These are phyloP conservation scores for Mycena floridula DNA, from an alignment of 768 basidiomycete genomes.

Conservation along the genomic window DNA sequence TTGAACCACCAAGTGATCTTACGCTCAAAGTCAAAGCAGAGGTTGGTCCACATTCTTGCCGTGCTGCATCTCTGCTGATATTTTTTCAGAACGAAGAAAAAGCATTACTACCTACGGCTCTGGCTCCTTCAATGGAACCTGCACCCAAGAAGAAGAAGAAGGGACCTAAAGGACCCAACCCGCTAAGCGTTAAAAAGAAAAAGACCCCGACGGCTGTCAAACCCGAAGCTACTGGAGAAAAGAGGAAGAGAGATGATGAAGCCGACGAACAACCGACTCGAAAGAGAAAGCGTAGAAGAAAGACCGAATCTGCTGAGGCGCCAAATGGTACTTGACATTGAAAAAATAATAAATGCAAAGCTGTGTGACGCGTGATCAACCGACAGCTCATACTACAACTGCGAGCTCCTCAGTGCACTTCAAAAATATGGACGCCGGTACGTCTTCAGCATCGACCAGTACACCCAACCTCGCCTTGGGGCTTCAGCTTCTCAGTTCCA, in stretches of 20 bases:
- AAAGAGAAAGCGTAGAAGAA: not conserved
- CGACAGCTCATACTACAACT: too few relatives aligned
- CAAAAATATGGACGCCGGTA: too few relatives aligned
- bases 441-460: too few relatives aligned
- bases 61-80: not conserved
- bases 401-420: too few relatives aligned
- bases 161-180: constrained; percentile 85
- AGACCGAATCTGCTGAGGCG: not conserved
- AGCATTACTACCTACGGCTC: constrained; percentile 41
- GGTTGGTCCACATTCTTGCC: constrained; percentile 27
- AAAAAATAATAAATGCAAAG: too few relatives aligned
- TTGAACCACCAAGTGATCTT: constrained; percentile 82
- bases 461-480: too few relatives aligned
- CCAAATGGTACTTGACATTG: too few relatives aligned
- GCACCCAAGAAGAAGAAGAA: constrained; percentile 51
- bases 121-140: constrained; percentile 33
- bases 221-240: not conserved
- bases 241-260: not conserved
- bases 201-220: not conserved
- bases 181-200: constrained; percentile 80
- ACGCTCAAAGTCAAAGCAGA: constrained; percentile 65
- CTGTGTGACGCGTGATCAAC: too few relatives aligned
- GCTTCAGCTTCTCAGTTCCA: too few relatives aligned
- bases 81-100: constrained; percentile 54
- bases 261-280: not conserved